Conservation (phyloP, 768 basidiomycete species). For the Royoungia palumana region DNA sequence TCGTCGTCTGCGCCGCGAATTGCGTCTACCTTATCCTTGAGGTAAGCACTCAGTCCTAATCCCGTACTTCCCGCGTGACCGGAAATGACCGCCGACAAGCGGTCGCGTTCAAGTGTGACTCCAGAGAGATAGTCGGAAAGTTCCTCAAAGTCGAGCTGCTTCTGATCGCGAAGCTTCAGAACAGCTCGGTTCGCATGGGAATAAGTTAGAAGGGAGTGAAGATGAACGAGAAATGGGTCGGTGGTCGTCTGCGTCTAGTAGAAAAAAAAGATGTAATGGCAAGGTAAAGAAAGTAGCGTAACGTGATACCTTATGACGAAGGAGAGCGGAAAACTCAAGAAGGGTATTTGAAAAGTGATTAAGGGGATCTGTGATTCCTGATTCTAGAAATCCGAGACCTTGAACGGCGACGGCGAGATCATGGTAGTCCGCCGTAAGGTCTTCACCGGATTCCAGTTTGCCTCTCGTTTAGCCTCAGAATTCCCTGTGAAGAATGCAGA, state of each 20-base stretch:
- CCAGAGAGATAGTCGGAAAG: slow-evolving; percentile 91
- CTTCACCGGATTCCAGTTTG: slow-evolving; percentile 78
- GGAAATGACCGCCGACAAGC: slow-evolving; percentile 83
- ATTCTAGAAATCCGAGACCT: slow-evolving; percentile 95
- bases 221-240: slow-evolving; percentile 86
- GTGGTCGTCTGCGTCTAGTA: slow-evolving; percentile 81
- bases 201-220: slow-evolving; percentile 92
- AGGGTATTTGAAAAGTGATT: slow-evolving; percentile 97
- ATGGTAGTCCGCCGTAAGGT: slow-evolving; percentile 96
- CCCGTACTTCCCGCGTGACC: slow-evolving; percentile 87
- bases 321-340: slow-evolving; percentile 87
- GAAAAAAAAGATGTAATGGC: slow-evolving; percentile 1
- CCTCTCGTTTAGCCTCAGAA: slow-evolving; percentile 88
- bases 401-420: slow-evolving; percentile 95
- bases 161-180: slow-evolving; percentile 93
- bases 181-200: slow-evolving; percentile 92
- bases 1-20: slow-evolving; percentile 93
- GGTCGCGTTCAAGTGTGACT: slow-evolving; percentile 90
- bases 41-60: slow-evolving; percentile 81
- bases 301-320: slow-evolving; percentile 72
- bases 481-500: slow-evolving; percentile 32
- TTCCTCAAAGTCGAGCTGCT: slow-evolving; percentile 98
- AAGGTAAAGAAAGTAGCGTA: not conserved
- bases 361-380: slow-evolving; percentile 95
- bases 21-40: slow-evolving; percentile 90